Percentiles rank a stretch among this genome's conserved stretches.
These are phyloP conservation scores for Peniophora sp. DNA, from an alignment of 1,284 basidiomycete genomes.

Conservation along the genomic window DNA sequence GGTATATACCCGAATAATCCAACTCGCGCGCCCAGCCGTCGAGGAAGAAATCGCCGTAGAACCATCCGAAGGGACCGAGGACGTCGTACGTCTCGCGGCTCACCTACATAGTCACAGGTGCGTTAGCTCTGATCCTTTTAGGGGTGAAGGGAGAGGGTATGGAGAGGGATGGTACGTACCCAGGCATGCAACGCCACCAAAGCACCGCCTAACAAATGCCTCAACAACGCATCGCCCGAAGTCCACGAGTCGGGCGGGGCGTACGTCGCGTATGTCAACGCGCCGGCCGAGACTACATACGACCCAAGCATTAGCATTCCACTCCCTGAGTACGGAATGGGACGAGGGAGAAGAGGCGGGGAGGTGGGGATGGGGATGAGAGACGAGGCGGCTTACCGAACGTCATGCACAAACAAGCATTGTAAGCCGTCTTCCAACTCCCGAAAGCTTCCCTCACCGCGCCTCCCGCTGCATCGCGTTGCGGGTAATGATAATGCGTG, in stretches of 20 bases:
- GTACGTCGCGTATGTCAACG: too few relatives aligned
- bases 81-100: constrained; percentile 78
- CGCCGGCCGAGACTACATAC: too few relatives aligned
- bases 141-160: too few relatives aligned
- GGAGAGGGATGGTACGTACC: constrained; percentile 51
- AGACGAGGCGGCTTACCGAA: constrained; percentile 59
- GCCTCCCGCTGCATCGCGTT: constrained; percentile 48
- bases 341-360: too few relatives aligned
- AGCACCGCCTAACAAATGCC: constrained; percentile 21
- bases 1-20: constrained; percentile 95
- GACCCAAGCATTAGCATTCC: too few relatives aligned
- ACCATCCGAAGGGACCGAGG: constrained; percentile 92
- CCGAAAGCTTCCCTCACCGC: constrained; percentile 88
- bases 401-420: constrained; percentile 90
- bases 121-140: too few relatives aligned
- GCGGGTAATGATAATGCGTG: constrained; percentile 83
- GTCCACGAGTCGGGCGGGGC: too few relatives aligned
- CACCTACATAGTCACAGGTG: too few relatives aligned
- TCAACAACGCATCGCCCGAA: too few relatives aligned
- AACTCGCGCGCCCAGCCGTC: constrained; percentile 87
- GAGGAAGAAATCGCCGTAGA: constrained; percentile 98
- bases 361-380: too few relatives aligned
- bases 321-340: too few relatives aligned
- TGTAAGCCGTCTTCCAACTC: constrained; percentile 94
- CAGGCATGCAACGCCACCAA: constrained; percentile 87